Conservation (phyloP, 2,329 filamentous ascomycete genomes). For the Claviceps sp. region DNA sequence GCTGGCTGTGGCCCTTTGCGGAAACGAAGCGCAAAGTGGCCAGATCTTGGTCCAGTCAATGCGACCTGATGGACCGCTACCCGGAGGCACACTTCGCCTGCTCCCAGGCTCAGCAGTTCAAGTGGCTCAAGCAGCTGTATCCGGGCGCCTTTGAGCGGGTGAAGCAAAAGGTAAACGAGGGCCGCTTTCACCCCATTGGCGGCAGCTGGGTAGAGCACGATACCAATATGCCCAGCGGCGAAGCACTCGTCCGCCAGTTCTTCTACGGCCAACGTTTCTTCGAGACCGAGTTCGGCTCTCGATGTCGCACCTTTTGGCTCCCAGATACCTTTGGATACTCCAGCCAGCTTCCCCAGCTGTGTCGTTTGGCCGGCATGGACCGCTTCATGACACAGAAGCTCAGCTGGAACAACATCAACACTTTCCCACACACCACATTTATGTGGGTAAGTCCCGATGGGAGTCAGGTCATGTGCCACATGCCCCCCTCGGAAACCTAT, state of each 20-base stretch:
- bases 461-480: conserved; percentile 93
- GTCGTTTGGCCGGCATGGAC: conserved; percentile 86
- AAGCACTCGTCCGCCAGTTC: conserved; percentile 88
- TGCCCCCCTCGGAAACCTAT: conserved; percentile 92
- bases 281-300: conserved; percentile 78
- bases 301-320: conserved; percentile 89
- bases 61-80: conserved; percentile 87
- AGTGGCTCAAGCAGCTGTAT: conserved; percentile 88
- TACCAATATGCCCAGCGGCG: conserved; percentile 91
- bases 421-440: conserved; percentile 96
- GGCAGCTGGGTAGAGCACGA: conserved; percentile 99
- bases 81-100: conserved; percentile 86
- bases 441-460: conserved; percentile 96
- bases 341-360: conserved; percentile 84
- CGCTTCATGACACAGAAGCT: conserved; percentile 97
- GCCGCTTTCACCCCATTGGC: conserved; percentile 86
- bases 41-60: conserved; percentile 93
- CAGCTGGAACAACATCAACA: conserved; percentile 99
- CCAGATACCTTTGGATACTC: conserved; percentile 98
- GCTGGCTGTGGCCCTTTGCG: conserved; percentile 97
- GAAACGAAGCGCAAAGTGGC: conserved; percentile 96
- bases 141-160: conserved; percentile 82
- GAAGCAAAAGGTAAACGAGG: conserved; percentile 79
- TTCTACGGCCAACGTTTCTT: conserved; percentile 93
- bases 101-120: conserved; percentile 94